phyloP scores from a whole-genome alignment of 371 early-diverging fungal genomes.

The Zychaea mexicana region DNA sequence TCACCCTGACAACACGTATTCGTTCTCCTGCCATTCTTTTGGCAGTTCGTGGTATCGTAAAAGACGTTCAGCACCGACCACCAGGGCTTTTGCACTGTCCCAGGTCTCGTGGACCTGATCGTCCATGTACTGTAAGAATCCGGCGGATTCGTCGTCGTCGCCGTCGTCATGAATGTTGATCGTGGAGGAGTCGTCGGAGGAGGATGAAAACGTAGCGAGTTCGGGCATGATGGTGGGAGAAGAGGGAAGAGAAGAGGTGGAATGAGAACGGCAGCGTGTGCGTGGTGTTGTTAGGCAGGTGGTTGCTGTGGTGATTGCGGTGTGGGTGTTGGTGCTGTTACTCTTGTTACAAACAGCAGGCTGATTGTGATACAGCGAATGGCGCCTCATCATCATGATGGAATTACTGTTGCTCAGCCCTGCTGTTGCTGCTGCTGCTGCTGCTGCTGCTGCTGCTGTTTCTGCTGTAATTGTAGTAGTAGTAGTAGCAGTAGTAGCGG shows the following conservation, averaged over 20 bases:
- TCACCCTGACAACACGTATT: slow-evolving; percentile 64
- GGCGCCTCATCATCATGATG: slow-evolving; percentile 9
- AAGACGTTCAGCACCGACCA: slow-evolving; percentile 60
- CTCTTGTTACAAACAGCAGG: too few relatives aligned
- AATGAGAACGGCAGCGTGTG: slow-evolving; percentile 8
- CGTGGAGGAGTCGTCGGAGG: not conserved
- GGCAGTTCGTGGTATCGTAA: slow-evolving; percentile 65
- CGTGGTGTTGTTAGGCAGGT: not conserved
- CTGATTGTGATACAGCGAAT: slow-evolving; percentile 6
- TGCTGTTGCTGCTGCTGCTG: too few relatives aligned
- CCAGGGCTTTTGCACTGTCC: slow-evolving; percentile 54
- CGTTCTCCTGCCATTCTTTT: slow-evolving; percentile 68
- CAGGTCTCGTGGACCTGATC: slow-evolving; percentile 50
- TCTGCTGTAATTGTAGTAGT: too few relatives aligned
- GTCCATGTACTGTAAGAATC: slow-evolving; percentile 40
- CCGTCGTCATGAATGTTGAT: slow-evolving; percentile 1
- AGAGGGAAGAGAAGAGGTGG: slow-evolving; percentile 9
- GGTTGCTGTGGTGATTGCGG: not conserved
- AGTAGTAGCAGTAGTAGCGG: not conserved
- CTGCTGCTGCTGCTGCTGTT: too few relatives aligned
- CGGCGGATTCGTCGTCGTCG: slow-evolving; percentile 1
- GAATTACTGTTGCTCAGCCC: slow-evolving; percentile 1
- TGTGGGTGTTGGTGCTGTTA: too few relatives aligned
- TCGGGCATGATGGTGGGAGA: not conserved
- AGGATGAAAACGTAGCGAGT: not conserved